These are phyloP conservation scores for Emmonsiellopsis sp. DNA, from an alignment of 2,329 filamentous ascomycete species.

Conservation along the genomic window DNA sequence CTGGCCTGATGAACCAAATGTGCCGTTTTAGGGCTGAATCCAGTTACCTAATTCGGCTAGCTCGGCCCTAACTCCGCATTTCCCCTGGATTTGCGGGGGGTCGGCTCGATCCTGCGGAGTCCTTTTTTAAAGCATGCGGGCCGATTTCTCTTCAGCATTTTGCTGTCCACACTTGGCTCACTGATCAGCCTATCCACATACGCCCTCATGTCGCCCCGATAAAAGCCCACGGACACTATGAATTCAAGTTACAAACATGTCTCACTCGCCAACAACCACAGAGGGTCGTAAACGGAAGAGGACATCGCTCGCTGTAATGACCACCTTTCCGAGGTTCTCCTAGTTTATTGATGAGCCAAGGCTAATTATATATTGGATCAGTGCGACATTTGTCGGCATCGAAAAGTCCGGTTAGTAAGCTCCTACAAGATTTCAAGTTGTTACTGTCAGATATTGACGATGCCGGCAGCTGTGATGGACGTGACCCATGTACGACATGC, in stretches of 20 bases:
- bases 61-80: background rate
- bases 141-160: background rate
- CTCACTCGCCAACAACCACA: background rate
- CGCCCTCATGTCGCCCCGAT: too few relatives aligned
- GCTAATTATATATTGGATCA: constrained; percentile 14
- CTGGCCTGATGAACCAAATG: background rate
- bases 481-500: constrained; percentile 33
- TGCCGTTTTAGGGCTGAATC: background rate
- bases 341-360: constrained; percentile 3
- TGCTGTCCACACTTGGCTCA: too few relatives aligned
- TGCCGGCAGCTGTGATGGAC: constrained; percentile 39
- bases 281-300: constrained; percentile 19
- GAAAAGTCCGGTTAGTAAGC: constrained; percentile 38
- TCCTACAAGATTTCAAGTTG: background rate
- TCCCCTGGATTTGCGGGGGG: background rate
- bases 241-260: background rate
- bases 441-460: background rate
- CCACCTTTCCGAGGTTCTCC: background rate
- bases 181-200: too few relatives aligned
- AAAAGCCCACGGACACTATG: too few relatives aligned
- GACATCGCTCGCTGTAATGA: constrained; percentile 20
- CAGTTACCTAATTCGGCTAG: too few relatives aligned
- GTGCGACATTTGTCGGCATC: constrained; percentile 41
- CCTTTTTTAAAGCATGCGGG: background rate
- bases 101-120: background rate